A percentile compares a stretch with the other conserved stretches of the same genome.
These are phyloP conservation scores for Melastoma candidum DNA, from an alignment of 441 rosid genomes.

Conservation along the genomic window DNA sequence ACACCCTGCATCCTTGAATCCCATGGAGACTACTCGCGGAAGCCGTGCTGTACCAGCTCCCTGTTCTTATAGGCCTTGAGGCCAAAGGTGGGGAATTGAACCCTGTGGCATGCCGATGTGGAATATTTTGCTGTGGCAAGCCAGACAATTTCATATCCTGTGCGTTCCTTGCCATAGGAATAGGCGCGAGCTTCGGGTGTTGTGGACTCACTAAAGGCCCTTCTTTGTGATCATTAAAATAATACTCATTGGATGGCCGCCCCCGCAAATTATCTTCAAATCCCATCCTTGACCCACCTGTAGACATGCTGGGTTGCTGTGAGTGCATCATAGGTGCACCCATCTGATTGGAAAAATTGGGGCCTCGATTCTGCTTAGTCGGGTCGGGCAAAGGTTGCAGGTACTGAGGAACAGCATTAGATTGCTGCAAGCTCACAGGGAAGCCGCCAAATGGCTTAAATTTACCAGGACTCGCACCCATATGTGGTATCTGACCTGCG, in stretches of 20 bases:
- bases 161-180: conserved; percentile 44
- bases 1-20: conserved; percentile 16
- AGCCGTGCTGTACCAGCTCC: conserved; percentile 11
- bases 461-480: conserved; percentile 37
- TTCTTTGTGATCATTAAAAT: conserved; percentile 39
- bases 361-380: conserved; percentile 47
- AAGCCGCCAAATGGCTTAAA: conserved; percentile 49
- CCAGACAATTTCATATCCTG: too few species aligned
- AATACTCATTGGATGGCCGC: conserved; percentile 48
- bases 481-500: conserved; percentile 31
- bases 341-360: conserved; percentile 46
- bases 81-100: too few species aligned
- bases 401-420: conserved; percentile 29
- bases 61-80: too few species aligned
- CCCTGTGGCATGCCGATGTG: too few species aligned
- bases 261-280: conserved; percentile 45
- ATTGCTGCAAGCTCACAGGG: conserved; percentile 39
- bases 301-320: conserved; percentile 43
- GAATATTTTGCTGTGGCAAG: too few species aligned
- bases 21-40: conserved; percentile 7
- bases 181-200: conserved; percentile 46
- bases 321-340: conserved; percentile 34
- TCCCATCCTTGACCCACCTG: conserved; percentile 32
- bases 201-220: conserved; percentile 40
- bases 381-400: conserved; percentile 48